Base-by-base conservation (phyloP, 1,284 basidiomycete genomes). In the Fomitopsis palustris region DNA sequence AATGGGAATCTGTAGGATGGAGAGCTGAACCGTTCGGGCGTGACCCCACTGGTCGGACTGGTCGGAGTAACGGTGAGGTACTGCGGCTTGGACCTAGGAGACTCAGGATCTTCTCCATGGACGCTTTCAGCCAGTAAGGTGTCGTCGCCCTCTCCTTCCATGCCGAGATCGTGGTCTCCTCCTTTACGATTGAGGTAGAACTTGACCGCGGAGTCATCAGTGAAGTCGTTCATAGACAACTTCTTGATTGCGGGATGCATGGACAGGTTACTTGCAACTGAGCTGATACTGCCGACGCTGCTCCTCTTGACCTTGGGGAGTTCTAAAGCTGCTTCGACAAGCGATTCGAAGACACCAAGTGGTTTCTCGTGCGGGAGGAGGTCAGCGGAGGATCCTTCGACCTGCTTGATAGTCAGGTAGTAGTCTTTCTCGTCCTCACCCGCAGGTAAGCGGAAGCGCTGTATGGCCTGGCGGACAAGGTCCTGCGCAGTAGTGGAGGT, bases 121-220 rank as follows among this genome's bases (percentile, higher is more conserved):
- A 68, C 62, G 25, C 72, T 71, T 61, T 78, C 76, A 5, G 76
- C 82, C 51, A 82, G 77, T 17, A 84, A 65, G 0, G 81, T 83
- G 6, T 81, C 81, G 25, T 88, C 86, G 3, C 75, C 81, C 2
- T 80, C 82, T 38, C 71, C 73, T 10, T 62, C 65, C 4, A 69
- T 62, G 38, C 68, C 68, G 55, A 77, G 71, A 45, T 75, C 68
- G 5, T 70, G 67, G 10, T 69, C 74, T 14, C 72, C 72, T 2
- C 78, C 73, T 27, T 77, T 76, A 54, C 85, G 80, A 69, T 96
- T 94, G 64, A 99, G 75, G 75, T 96, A 98, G 72, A 98, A 93
- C 74, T 98, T 98, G 75, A 98, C 96, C 0, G 90, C 88, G 10
- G 94, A 95, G 70, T 98, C 96, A 64, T 99, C 96, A 56, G 92